These are phyloP conservation scores for Hysterangium stoloniferum DNA, from an alignment of 768 basidiomycete genomes.

Conservation along the genomic window DNA sequence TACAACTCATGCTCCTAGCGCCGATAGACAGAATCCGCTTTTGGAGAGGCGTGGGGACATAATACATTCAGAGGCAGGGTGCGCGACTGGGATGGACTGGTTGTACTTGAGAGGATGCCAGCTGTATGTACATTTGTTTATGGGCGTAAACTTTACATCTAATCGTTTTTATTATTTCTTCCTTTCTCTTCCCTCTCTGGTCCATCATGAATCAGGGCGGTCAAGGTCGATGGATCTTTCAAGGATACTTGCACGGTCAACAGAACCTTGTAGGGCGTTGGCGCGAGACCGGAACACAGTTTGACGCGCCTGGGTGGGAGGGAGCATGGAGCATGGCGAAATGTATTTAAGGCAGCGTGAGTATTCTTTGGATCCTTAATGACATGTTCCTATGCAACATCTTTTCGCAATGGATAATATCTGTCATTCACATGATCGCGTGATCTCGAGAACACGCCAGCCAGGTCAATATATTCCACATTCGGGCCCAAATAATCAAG, in stretches of 20 bases:
- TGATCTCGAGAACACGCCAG: no score
- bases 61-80: slow-evolving; percentile 40
- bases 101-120: slow-evolving; percentile 38
- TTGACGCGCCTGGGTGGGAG: slow-evolving; percentile 47
- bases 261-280: slow-evolving; percentile 67
- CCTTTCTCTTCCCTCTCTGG: neutral
- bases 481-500: no score
- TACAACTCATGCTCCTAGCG: neutral
- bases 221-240: slow-evolving; percentile 52
- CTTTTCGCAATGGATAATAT: no score
- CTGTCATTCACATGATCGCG: no score
- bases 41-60: slow-evolving; percentile 43
- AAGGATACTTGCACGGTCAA: slow-evolving; percentile 61
- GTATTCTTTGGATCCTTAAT: no score
- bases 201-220: slow-evolving; percentile 27
- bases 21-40: slow-evolving; percentile 40
- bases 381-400: no score
- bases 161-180: slow-evolving; percentile 25
- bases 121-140: slow-evolving; percentile 14
- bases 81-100: slow-evolving; percentile 44
- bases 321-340: slow-evolving; percentile 33
- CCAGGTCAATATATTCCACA: no score
- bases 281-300: slow-evolving; percentile 42
- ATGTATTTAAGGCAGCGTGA: no score
- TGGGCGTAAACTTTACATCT: neutral